Evolutionary conservation across 106 monocot species (phyloP).

Genomic region (Phalaenopsis aphrodite): DNA sequence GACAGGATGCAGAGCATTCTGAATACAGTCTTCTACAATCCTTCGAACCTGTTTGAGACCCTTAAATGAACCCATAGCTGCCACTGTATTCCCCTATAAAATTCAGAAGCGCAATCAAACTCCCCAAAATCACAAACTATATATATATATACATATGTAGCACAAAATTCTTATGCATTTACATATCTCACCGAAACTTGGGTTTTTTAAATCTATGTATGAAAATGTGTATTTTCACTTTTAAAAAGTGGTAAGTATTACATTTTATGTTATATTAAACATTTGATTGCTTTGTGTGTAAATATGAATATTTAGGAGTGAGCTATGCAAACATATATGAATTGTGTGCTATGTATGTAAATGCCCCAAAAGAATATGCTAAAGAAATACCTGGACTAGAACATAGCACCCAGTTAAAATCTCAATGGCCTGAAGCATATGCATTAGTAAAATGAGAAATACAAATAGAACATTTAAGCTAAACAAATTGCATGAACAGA

Average conservation of each 20-base stretch:
- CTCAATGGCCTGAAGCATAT: slow-evolving; percentile 68
- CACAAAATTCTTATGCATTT: no score
- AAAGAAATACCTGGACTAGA: slow-evolving; percentile 68
- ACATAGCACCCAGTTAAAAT: slow-evolving; percentile 99
- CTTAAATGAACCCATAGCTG: slow-evolving; percentile 98
- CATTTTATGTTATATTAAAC: no score
- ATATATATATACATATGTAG: no score
- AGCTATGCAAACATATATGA: not conserved
- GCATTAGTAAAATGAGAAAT: not conserved
- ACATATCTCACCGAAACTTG: no score
- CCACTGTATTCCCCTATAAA: slow-evolving; percentile 80
- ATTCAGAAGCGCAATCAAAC: not conserved
- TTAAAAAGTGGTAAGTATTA: no score
- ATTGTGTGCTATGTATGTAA: no score
- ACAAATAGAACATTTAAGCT: not conserved
- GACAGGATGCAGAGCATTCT: slow-evolving; percentile 88
- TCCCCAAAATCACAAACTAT: not conserved
- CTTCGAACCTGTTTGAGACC: slow-evolving; percentile 91
- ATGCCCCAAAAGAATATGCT: not conserved
- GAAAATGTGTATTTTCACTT: no score
- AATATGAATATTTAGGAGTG: no score
- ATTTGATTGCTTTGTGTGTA: no score
- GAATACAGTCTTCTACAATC: slow-evolving; percentile 93
- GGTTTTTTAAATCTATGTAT: no score
- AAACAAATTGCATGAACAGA: not conserved